Evolutionary conservation across 164 flowering plant genomes (phyloP), one percentile per base, ranked within the genome.

Genomic region (Annona squamosa): DNA sequence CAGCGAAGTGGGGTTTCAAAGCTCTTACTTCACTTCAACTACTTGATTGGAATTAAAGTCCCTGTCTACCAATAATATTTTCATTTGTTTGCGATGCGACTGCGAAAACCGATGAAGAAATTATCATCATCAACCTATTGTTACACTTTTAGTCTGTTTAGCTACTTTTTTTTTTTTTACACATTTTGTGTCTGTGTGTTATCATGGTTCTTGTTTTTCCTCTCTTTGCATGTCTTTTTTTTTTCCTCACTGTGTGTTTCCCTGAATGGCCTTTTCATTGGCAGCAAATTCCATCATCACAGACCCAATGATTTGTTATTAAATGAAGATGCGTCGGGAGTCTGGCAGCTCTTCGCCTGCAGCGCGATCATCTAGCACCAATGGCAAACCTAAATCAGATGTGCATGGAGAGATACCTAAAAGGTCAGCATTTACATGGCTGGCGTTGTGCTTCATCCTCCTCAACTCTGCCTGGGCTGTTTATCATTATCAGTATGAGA

Each of bases 401-500:
- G 76, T 68, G 69, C 37, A 6, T 17, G 73, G 7, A 5, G 69
- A 67, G 63, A 52, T n/a, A 16, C 59, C 69, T 2, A 85, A 78
- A 77, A 82, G 99, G 79, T 87, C 99, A 47, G 73, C 78, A 0
- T 71, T 70, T 43, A 79, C 81, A 62, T 81, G 86, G 86, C 72
- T 89, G 75, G 73, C 88, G 0, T 74, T 91, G 72, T 79, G 88
- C 68, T 68, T 74, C 43, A 19, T 87, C 75, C 75, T 86, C 37
- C 16, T 77, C 3, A 77, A 89, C 77, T 72, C 79, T 5, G 76
- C 85, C 10, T 92, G 87, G 90, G 85, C 79, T 57, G 88, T 91
- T 77, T 74, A 90, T 77, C 79, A 81, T 52, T 87, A 87, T 71
- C 96, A 95, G 85, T 91, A 69, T 66, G 85, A 85, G 81, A 79